phyloP scores from a whole-genome alignment of 2,329 filamentous ascomycete species.

The Cytospora paraplurivora region DNA sequence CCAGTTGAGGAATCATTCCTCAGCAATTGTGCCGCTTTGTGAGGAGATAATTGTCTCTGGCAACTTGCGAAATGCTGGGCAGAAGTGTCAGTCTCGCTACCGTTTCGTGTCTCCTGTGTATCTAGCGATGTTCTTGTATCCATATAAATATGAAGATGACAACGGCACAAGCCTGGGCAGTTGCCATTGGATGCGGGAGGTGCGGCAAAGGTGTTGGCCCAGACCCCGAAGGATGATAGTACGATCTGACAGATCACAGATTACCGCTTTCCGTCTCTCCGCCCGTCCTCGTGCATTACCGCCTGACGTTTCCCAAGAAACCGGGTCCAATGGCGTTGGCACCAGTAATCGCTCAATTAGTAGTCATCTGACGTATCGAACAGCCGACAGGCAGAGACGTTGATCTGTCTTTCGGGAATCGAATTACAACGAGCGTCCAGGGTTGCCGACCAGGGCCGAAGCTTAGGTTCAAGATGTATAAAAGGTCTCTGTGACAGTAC shows the following conservation, averaged over 20 bases:
- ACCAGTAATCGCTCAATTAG: constrained; percentile 3
- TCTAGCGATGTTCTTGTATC: neutral
- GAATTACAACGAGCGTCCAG: neutral
- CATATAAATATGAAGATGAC: neutral
- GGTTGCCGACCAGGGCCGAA: neutral
- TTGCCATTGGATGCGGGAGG: constrained; percentile 22
- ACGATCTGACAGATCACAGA: constrained; percentile 18
- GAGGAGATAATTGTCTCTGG: no score
- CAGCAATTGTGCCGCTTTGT: no score
- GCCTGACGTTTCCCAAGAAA: constrained; percentile 23
- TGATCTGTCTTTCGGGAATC: neutral
- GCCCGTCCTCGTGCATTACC: constrained; percentile 19
- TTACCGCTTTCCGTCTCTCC: constrained; percentile 22
- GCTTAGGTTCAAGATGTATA: neutral
- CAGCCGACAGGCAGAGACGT: constrained; percentile 3
- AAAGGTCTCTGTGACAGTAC: neutral
- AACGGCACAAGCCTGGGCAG: constrained; percentile 2
- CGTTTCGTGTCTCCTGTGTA: neutral
- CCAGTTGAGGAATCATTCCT: neutral
- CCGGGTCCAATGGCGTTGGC: constrained; percentile 21
- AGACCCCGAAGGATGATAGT: constrained; percentile 19
- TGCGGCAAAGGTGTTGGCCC: constrained; percentile 19
- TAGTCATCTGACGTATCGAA: constrained; percentile 12
- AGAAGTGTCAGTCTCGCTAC: neutral
- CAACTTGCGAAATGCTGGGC: neutral